Conservation (phyloP, 169 alveolate genomes). For the Plasmodium berghei region DNA sequence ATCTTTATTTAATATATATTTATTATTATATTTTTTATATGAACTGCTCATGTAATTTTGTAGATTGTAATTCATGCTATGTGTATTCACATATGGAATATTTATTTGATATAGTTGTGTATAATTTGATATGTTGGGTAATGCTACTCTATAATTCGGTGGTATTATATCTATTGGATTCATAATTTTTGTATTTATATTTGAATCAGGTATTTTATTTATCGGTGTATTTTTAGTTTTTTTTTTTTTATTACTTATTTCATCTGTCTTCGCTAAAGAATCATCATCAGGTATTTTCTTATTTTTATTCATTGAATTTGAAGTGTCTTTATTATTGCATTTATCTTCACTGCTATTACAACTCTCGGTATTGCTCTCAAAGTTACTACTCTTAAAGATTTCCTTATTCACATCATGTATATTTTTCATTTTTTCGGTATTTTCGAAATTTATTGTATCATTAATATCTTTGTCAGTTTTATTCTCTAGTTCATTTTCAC, state of each 20-base stretch:
- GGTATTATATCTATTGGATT: neutral
- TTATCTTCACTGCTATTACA: neutral
- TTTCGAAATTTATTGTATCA: neutral
- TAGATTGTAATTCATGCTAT: conserved; percentile 8
- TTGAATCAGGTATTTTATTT: neutral
- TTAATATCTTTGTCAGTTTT: conserved; percentile 2
- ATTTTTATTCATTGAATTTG: neutral
- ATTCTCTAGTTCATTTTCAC: neutral
- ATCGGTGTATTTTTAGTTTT: neutral
- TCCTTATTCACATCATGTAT: neutral
- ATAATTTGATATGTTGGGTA: neutral
- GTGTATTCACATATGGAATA: neutral
- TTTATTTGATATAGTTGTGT: neutral
- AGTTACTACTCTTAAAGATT: neutral
- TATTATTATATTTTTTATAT: neutral
- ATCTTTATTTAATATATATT: conserved; percentile 17
- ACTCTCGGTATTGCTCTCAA: neutral
- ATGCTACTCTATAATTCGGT: neutral
- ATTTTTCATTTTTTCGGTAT: neutral
- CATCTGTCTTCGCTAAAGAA: neutral
- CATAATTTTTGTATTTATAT: neutral
- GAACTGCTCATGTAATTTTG: neutral
- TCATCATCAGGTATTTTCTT: too few species aligned
- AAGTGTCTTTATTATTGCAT: neutral
- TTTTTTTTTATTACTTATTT: neutral